Evolutionary conservation across 805 yeast species (phyloP), one percentile per base, ranked within the genome.

Genomic region (Teunomyces stri): DNA sequence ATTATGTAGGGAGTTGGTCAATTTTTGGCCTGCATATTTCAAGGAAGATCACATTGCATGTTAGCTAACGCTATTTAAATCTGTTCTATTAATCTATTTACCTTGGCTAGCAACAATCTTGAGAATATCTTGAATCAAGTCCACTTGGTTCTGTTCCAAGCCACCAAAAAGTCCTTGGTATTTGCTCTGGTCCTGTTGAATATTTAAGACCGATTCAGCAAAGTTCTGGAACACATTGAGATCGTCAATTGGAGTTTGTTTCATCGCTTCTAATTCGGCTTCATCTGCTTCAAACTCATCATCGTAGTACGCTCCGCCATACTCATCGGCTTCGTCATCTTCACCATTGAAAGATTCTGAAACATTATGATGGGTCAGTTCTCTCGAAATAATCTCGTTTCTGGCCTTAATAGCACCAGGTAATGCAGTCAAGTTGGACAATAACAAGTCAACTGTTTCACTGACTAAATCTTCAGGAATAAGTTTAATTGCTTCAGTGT

Each of bases 251-350:
- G 95, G 84, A 1, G 92, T 85, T 53, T 84, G 85, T 21, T 87
- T 79, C 60, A 87, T 72, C 7, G 96, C 96, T 59, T 91, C 97
- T 40, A 84, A 82, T 39, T 87, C 75, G 6, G 87, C 94, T 42
- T 86, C 94, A 43, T 81, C 83, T 7, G 81, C 82, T 53, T 80
- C 85, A 43, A 61, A 62, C 7, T 62, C 66, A 7, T 59, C 59
- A 3, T 55, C 69, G 34, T 53, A 62, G 18, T 55, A 59, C 3
- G 53, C 62, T 18, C 52, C 65, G 30, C 57, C 69, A 21, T 60
- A 65, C n/a, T 67, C 68, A 12, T 62, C 73, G 2, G 55, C 68
- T 4, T 57, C 60, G 30, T 60, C 68, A 18, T 54, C 66, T 20
- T 48, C 66, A 7, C 45, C 55, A 11, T 55, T 57, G 28, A 44